Evolutionary conservation across 2,329 filamentous ascomycete species (phyloP).

Genomic region (Dothistroma septosporum): DNA sequence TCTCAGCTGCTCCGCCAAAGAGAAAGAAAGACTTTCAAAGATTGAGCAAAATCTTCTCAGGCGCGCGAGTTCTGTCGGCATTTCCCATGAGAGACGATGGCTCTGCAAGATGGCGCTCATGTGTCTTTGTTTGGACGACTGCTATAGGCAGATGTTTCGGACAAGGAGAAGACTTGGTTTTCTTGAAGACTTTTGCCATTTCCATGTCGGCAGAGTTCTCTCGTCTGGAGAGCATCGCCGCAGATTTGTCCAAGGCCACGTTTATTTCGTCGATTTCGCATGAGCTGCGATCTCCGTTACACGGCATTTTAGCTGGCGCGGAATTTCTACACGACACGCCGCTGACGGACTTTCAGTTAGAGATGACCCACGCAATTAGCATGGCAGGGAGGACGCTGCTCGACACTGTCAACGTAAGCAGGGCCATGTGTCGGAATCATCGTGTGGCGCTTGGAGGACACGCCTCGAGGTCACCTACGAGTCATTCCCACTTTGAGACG

Average conservation of each 20-base stretch:
- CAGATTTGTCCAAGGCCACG: conserved; percentile 48
- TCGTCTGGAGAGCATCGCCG: conserved; percentile 36
- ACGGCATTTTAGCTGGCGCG: background rate
- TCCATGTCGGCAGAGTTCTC: conserved; percentile 39
- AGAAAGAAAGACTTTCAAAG: background rate
- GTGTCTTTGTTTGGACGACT: background rate
- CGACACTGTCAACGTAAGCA: background rate
- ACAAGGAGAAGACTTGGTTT: conserved; percentile 35
- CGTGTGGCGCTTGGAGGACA: no score
- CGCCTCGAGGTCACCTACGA: no score
- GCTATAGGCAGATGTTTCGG: background rate
- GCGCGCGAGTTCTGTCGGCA: background rate
- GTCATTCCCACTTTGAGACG: conserved; percentile 36
- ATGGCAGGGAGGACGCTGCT: background rate
- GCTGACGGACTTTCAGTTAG: background rate
- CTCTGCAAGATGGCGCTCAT: background rate
- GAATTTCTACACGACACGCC: background rate
- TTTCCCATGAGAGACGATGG: background rate
- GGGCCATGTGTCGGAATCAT: no score
- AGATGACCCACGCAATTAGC: background rate
- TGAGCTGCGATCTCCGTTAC: background rate
- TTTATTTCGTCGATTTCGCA: conserved; percentile 32
- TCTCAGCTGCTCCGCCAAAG: background rate
- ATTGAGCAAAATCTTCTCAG: background rate
- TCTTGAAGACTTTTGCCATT: conserved; percentile 37